These are phyloP conservation scores for Penicillium lagena DNA, from an alignment of 495 filamentous ascomycete species.

Conservation along the genomic window DNA sequence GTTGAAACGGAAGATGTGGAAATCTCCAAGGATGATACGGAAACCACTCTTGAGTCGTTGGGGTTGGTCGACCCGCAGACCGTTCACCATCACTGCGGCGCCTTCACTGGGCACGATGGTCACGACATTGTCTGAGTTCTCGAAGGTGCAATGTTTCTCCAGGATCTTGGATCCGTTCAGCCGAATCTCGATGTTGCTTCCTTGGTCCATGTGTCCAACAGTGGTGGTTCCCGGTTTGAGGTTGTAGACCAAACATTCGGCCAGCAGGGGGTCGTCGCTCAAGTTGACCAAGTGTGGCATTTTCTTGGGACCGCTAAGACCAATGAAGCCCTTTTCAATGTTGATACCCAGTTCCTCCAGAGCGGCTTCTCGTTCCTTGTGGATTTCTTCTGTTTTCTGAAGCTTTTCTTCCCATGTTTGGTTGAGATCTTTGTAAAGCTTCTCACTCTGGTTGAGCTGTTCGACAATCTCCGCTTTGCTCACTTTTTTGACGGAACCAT, in stretches of 20 bases:
- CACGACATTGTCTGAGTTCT: conserved; percentile 84
- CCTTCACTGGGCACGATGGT: conserved; percentile 83
- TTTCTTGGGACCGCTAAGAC: conserved; percentile 92
- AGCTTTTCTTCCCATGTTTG: conserved; percentile 99
- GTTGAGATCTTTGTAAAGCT: conserved; percentile 92
- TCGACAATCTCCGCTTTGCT: conserved; percentile 98
- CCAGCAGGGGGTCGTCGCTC: conserved; percentile 90
- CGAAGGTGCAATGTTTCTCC: conserved; percentile 87
- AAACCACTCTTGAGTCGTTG: conserved; percentile 84
- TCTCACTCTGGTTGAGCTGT: conserved; percentile 91
- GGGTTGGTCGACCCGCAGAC: conserved; percentile 74
- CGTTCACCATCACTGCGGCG: conserved; percentile 97
- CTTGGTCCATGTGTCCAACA: conserved; percentile 84
- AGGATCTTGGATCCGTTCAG: conserved; percentile 92
- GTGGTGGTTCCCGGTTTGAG: conserved; percentile 91
- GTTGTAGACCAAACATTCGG: conserved; percentile 97
- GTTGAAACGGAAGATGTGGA: conserved; percentile 99
- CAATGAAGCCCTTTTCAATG: conserved; percentile 97
- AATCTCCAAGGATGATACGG: conserved; percentile 93
- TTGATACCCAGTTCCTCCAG: conserved; percentile 96
- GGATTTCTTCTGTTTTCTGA: conserved; percentile 89
- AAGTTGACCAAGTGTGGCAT: conserved; percentile 99
- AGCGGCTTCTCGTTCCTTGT: conserved; percentile 93
- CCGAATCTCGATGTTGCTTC: conserved; percentile 76
- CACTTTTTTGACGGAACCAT: conserved; percentile 87